Percentiles rank a stretch among this genome's conserved stretches.
Evolutionary conservation across 805 yeast genomes (phyloP).

Genomic region (Suhomyces xylopsoci): DNA sequence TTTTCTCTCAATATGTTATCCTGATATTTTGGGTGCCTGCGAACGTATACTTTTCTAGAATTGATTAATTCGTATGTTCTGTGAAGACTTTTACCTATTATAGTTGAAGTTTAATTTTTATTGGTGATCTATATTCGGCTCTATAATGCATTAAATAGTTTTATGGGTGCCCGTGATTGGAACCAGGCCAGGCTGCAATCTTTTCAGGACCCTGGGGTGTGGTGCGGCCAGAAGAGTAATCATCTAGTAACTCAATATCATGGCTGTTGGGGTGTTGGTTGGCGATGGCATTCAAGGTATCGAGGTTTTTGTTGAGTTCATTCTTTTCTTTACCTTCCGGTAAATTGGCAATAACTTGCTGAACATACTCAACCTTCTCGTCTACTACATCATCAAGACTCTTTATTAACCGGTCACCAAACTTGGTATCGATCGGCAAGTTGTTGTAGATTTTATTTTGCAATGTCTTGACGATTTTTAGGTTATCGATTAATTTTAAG

Average conservation of each 20-base stretch:
- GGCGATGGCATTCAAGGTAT: slow-evolving; percentile 10
- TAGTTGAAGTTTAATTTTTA: too few relatives aligned
- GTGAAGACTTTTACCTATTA: too few relatives aligned
- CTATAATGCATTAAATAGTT: not conserved
- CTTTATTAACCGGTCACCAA: slow-evolving; percentile 43
- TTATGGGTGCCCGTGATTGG: slow-evolving; percentile 62
- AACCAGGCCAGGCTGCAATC: slow-evolving; percentile 63
- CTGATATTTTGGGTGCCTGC: too few relatives aligned
- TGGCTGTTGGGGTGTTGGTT: slow-evolving; percentile 6
- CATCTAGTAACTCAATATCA: slow-evolving; percentile 16
- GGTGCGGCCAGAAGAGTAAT: slow-evolving; percentile 19
- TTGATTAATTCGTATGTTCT: too few relatives aligned
- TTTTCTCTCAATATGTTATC: too few relatives aligned
- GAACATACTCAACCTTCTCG: slow-evolving; percentile 22
- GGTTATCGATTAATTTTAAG: slow-evolving; percentile 31
- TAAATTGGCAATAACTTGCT: slow-evolving; percentile 18
- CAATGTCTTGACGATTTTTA: slow-evolving; percentile 43
- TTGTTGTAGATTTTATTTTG: slow-evolving; percentile 42
- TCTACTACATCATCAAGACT: slow-evolving; percentile 31
- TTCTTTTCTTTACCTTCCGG: slow-evolving; percentile 14
- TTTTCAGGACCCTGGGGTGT: slow-evolving; percentile 35
- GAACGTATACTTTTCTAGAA: too few relatives aligned
- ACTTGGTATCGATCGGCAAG: slow-evolving; percentile 50
- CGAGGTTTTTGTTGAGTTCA: slow-evolving; percentile 15
- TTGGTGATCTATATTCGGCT: not conserved